Evolutionary conservation across 306 rosid species (phyloP), one percentile per base, ranked within the genome.

Genomic region (Erythrophleum fordii): DNA sequence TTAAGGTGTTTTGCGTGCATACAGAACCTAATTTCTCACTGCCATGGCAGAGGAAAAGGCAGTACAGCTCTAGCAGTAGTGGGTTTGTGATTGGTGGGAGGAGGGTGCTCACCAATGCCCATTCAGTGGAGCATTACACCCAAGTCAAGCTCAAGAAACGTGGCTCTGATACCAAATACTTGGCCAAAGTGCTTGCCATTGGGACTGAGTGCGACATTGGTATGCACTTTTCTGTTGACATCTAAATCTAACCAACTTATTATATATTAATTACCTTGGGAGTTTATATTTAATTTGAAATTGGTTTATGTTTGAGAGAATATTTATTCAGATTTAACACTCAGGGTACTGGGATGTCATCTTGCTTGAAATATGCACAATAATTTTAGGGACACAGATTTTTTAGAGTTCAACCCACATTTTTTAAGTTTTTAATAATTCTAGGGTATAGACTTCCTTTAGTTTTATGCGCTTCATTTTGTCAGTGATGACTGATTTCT

Each of bases 21-120:
- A 93, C 99, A 1, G 97, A 93, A 79, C 98, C 99, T 23, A 96
- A 96, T 83, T 93, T 96, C 78, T 96, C 99, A 23, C 76, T 92
- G n/a, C 98, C 98, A 1, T 93, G 99, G 99, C 99, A 93, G 93
- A 85, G 98, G 83, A 96, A 92, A 88, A 84, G 96, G 78, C 99
- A 90, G 55, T 96, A 87, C 62, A 92, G 97, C 82, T 90, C 98
- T 6, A 93, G 97, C 68, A 93, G 99, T 52, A 96, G 97, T 78
- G 99, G 99, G 42, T 96, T 96, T 76, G 92, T 96, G 73, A 92
- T 96, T 28, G 81, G 90, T 8, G 94, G 94, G 10, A 84, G 86
- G 81, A 93, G 99, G 77, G 94, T 96, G 62, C 91, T 96, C 23
- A 96, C 98, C 4, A 93, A 96, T 86, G 99, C 98, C 42, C 98